A percentile compares a stretch with the other conserved stretches of the same genome.
Conservation (phyloP, 2,329 filamentous ascomycete genomes). For the Talaromyces sp. region DNA sequence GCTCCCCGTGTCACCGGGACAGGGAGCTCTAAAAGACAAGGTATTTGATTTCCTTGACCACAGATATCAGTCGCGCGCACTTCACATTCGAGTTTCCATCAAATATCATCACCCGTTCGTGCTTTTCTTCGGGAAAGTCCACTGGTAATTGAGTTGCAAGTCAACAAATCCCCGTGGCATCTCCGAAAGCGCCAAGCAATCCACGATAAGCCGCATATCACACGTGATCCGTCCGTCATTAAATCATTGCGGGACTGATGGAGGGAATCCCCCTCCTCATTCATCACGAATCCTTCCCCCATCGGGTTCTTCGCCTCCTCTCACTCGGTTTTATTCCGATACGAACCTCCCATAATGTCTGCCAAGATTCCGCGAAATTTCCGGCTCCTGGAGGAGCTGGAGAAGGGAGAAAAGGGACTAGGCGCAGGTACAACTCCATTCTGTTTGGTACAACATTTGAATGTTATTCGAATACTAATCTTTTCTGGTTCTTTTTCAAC, state of each 20-base stretch:
- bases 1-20: slow-evolving; percentile 17
- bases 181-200: slow-evolving; percentile 24
- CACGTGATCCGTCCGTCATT: slow-evolving; percentile 20
- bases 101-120: not conserved
- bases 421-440: slow-evolving; percentile 66
- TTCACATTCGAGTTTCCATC: not conserved
- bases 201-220: slow-evolving; percentile 25
- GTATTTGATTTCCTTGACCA: not conserved
- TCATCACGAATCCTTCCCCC: slow-evolving; percentile 7
- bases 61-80: not conserved
- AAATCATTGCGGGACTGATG: slow-evolving; percentile 7
- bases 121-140: not conserved
- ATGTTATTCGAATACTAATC: slow-evolving; percentile 27
- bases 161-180: slow-evolving; percentile 26
- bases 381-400: slow-evolving; percentile 91
- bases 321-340: not conserved
- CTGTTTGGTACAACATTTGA: slow-evolving; percentile 5
- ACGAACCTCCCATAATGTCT: slow-evolving; percentile 47
- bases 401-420: slow-evolving; percentile 97
- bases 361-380: slow-evolving; percentile 94
- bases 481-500: slow-evolving; percentile 14
- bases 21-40: slow-evolving; percentile 6
- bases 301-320: not conserved
- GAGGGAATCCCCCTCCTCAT: slow-evolving; percentile 23
- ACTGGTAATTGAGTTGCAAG: not conserved